A percentile compares a stretch with the other conserved stretches of the same genome.
These are phyloP conservation scores for Coniophora puteana DNA, from an alignment of 1,284 basidiomycete species.

Conservation along the genomic window DNA sequence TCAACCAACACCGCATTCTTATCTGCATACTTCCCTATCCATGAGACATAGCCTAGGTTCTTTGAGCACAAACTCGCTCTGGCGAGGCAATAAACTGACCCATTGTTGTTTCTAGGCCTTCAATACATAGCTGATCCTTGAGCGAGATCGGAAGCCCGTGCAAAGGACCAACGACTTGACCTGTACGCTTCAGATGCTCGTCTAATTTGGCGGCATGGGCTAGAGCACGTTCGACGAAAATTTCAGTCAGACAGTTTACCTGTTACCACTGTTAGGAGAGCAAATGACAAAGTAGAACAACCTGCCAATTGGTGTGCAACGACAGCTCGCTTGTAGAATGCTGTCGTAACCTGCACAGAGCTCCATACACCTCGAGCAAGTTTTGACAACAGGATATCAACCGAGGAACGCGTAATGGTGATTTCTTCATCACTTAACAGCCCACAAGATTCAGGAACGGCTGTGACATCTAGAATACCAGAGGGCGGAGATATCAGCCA, in stretches of 20 bases:
- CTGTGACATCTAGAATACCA: constrained; percentile 37
- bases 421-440: constrained; percentile 44
- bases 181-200: constrained; percentile 38
- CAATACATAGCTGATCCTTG: constrained; percentile 56
- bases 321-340: constrained; percentile 57
- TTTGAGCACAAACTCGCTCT: not conserved
- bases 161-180: constrained; percentile 50
- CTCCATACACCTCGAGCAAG: constrained; percentile 38
- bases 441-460: constrained; percentile 39
- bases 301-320: constrained; percentile 58
- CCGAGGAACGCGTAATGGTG: constrained; percentile 46
- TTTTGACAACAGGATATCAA: constrained; percentile 35
- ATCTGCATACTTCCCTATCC: constrained; percentile 53
- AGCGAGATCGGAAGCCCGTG: constrained; percentile 62
- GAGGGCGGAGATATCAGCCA: constrained; percentile 39
- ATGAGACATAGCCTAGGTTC: constrained; percentile 59
- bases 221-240: constrained; percentile 51
- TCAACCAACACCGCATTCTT: constrained; percentile 58
- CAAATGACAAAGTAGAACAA: constrained; percentile 9
- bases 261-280: constrained; percentile 27
- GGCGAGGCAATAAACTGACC: constrained; percentile 23
- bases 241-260: constrained; percentile 54
- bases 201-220: constrained; percentile 51
- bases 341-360: constrained; percentile 44
- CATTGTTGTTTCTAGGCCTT: constrained; percentile 50